Base-by-base conservation (phyloP, 2,329 filamentous ascomycete genomes). In the Trichoderma endophyticum region DNA sequence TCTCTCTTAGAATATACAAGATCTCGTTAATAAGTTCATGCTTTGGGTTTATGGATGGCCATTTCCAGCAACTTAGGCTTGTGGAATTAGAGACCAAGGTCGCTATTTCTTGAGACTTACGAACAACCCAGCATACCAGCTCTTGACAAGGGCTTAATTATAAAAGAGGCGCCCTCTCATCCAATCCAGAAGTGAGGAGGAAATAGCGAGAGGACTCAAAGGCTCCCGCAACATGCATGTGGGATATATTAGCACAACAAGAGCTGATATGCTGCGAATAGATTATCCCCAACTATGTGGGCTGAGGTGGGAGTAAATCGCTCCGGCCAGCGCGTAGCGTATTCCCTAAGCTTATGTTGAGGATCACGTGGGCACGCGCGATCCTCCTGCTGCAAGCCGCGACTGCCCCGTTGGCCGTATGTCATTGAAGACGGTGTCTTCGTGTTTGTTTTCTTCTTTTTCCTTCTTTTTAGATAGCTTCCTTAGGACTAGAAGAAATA, bases 61-160 rank as follows among this genome's bases (percentile, higher is more conserved):
- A 43, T 43, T 43, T 43, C 4, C 1, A 43, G 39, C 39, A 43
- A 43, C 18, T 43, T 0, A 43, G 0, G 18, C 18, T 7, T 43
- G 7, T 43, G 18, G 39, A 43, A n/a, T 4, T 43, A 4, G 39
- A 43, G 18, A 1, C 0, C 39, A 43, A 43, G 0, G 39, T 43
- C 8, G 18, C 0, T 0, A n/a, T 43, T 43, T 43, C 39, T n/a
- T 18, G 18, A 43, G 0, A 43, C 39, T n/a, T 43, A n/a, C 0
- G 18, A 43, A n/a, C 8, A n/a, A 15, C 34, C 7, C 39, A 43
- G 1, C 18, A 43, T 0, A 1, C 39, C 34, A 43, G 39, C 18
- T 43, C 0, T 18, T 43, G n/a, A 43, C 39, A n/a, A 21, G n/a
- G 43, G 43, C 18, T 48, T 1, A 21, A 21, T 48, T 8, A 48